These are phyloP conservation scores for thale cress (Arabidopsis thaliana) DNA, from an alignment of 345 rosid species.

Conservation along the genomic window DNA sequence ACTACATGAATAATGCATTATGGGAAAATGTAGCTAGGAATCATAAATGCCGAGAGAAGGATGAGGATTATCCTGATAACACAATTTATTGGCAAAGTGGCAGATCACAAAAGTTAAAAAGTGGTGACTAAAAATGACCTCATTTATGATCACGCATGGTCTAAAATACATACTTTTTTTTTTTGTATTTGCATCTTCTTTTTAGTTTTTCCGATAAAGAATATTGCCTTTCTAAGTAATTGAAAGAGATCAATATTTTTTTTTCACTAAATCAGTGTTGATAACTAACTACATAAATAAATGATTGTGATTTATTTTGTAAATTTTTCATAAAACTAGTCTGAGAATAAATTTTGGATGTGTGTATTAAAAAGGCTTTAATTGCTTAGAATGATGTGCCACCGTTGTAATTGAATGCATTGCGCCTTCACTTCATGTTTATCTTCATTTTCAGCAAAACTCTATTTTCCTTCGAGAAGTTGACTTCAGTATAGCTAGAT, in stretches of 20 bases:
- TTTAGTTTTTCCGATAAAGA: neutral
- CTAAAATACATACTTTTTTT: neutral
- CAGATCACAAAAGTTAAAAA: neutral
- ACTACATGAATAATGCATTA: conserved; percentile 7
- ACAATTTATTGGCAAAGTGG: conserved; percentile 15
- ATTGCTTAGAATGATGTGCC: conserved; percentile 38
- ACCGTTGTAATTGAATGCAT: conserved; percentile 41
- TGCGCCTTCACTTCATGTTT: conserved; percentile 34
- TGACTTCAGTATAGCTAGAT: neutral
- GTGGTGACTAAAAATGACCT: neutral
- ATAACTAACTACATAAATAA: neutral
- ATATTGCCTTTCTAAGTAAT: neutral
- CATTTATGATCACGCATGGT: neutral
- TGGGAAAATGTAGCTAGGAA: conserved; percentile 15
- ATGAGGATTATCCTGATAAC: conserved; percentile 15
- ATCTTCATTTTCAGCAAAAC: conserved; percentile 15
- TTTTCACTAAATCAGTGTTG: neutral
- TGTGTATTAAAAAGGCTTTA: neutral
- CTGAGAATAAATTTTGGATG: neutral
- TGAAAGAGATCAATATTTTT: neutral
- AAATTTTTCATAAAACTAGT: neutral
- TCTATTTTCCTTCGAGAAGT: neutral
- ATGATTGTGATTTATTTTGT: neutral
- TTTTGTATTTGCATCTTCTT: neutral
- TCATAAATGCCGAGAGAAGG: conserved; percentile 23